Evolutionary conservation across 495 filamentous ascomycete genomes (phyloP), one percentile per base, ranked within the genome.

Genomic region (Geopyxis carbonaria): DNA sequence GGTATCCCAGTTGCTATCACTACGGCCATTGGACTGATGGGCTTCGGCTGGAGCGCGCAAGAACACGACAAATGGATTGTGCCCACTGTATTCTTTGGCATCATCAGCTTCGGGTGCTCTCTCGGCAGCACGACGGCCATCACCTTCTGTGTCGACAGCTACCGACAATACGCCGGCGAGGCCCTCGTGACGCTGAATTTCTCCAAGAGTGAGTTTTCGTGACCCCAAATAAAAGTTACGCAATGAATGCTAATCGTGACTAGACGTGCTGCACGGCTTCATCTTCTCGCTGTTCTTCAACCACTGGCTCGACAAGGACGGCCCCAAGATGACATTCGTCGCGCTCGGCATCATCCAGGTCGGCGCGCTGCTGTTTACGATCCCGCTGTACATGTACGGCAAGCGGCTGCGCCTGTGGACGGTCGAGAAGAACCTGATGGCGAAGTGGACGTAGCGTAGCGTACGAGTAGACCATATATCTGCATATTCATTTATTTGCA

Each of bases 371-470:
- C 43, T 78, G 9, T 75, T 68, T 43, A 77, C 84, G 5, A 81
- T 93, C 36, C 89, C 89, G 2, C 81, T 97, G 79, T 97, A 93
- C 55, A 82, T 97, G 22, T 94, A 75, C 46, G 89, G 89, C 31
- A 94, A 97, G 66, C 66, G 86, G 34, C 73, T 80, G 22, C 68
- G 89, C n/a, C 92, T 93, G 84, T 93, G 87, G 86, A 94, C 89
- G 0, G 81, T 84, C 20, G 64, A 84, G 33, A 80, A 70, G 67
- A 82, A 78, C 45, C 60, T 92, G 40, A 87, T 93, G 83, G 85
- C 92, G 64, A 78, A 71, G 45, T 87, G 50, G 50, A 48, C 38
- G 37, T 53, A 34, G n/a, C n/a, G n/a, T n/a, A n/a, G n/a, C n/a
- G n/a, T n/a, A n/a, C n/a, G n/a, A n/a, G n/a, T n/a, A n/a, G n/a